A percentile compares a stretch with the other conserved stretches of the same genome.
Evolutionary conservation across 1,284 basidiomycete genomes (phyloP).

Genomic region (Mrakiaceae sp.): DNA sequence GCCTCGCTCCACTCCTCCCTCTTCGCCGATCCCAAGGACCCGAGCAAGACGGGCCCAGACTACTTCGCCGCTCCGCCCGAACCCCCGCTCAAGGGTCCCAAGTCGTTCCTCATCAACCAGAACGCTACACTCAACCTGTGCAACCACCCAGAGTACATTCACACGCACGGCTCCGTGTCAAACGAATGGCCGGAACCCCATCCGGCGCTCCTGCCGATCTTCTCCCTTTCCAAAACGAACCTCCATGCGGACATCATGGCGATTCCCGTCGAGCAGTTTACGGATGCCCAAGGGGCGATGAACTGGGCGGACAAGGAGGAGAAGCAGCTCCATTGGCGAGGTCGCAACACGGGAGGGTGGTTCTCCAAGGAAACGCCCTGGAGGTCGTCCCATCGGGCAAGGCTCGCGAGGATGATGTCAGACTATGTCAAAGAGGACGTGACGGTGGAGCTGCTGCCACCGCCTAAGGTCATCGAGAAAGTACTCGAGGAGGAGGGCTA

Average conservation of each 20-base stretch:
- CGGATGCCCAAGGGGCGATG: slow-evolving; percentile 7
- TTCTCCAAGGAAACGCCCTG: slow-evolving; percentile 10
- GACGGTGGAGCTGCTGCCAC: neutral
- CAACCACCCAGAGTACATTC: slow-evolving; percentile 4
- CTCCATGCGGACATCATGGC: slow-evolving; percentile 9
- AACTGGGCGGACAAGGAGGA: slow-evolving; percentile 17
- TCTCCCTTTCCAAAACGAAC: slow-evolving; percentile 14
- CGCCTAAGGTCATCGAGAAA: neutral
- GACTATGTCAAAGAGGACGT: neutral
- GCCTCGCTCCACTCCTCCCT: slow-evolving; percentile 6
- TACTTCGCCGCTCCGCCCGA: neutral
- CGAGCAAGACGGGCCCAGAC: neutral
- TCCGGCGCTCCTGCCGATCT: slow-evolving; percentile 10
- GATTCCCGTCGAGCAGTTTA: slow-evolving; percentile 17
- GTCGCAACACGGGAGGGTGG: slow-evolving; percentile 14
- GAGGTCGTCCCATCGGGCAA: slow-evolving; percentile 15
- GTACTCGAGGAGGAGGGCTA: neutral
- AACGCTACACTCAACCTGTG: slow-evolving; percentile 9
- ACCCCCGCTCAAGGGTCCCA: neutral
- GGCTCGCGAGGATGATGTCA: neutral
- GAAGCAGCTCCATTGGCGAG: slow-evolving; percentile 12
- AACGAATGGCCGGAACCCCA: slow-evolving; percentile 4
- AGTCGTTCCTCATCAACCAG: slow-evolving; percentile 6
- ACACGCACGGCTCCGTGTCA: slow-evolving; percentile 9
- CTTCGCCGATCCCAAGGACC: neutral